Base-by-base conservation (phyloP, 768 basidiomycete genomes). In the Mycena belliarum region DNA sequence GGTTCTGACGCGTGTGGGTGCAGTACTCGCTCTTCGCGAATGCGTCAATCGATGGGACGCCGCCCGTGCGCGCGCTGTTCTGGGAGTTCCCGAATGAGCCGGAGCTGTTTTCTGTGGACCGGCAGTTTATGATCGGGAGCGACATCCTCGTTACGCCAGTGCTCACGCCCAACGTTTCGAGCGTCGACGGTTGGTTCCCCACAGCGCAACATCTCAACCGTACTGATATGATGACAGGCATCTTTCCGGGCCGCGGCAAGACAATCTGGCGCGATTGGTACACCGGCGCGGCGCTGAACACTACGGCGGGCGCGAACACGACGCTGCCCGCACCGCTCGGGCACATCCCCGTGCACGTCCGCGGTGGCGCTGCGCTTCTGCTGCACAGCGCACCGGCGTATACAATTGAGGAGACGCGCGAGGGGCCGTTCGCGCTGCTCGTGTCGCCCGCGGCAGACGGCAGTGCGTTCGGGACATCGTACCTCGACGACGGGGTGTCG, bases 81-180 rank as follows among this genome's bases (percentile, higher is more conserved):
- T 91, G 81, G 65, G 87, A 91, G 67, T 92, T 90, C 75, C 87
- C 87, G 0, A 73, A 86, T 40, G 84, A 90, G 59, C 80, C 84
- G 0, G 85, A 87, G 58, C 69, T 87, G 2, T 86, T 86, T 56
- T 72, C 70, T 25, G 71, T 88, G 12, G 85, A 88, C 63, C 70
- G 75, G 23, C 91, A 93, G 68, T 93, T 88, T 76, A 65, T 93
- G 63, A 70, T 93, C 38, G 91, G 91, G 15, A 57, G 77, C 18
- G 81, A 87, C 61, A 79, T 93, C 47, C 80, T 93, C 40, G 83
- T 93, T 50, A 90, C 90, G 0, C 91, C 91, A 2, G 90, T 92
- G 0, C 71, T 92, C 35, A 74, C 72, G 12, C 88, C 89, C 0
- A 89, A 89, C 63, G 83, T 82, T 28, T 81, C 83, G 6, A 83